Base-by-base conservation (phyloP, 2,329 filamentous ascomycete genomes). In the Talaromyces rugulosus region DNA sequence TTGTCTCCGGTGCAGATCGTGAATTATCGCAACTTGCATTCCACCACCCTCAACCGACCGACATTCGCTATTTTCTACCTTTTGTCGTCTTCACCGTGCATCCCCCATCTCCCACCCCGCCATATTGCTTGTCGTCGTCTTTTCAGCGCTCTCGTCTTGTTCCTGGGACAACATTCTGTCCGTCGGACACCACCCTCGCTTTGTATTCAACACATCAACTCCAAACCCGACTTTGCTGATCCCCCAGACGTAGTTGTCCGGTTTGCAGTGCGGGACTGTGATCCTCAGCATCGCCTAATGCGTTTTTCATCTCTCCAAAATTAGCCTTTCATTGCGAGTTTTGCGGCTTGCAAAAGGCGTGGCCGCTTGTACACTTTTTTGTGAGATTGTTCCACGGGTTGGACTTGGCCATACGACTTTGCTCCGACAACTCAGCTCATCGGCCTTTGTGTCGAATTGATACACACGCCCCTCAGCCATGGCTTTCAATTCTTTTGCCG, bases 401-500 rank as follows among this genome's bases (percentile, higher is more conserved):
- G 6, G 44, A 18, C 14, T 47, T 27, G 8, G 44, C n/a, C 18
- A 27, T 47, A 4, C 14, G 7, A 40, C 36, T 18, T 47, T 27
- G 44, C 23, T 47, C 11, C 18, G 44, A 47, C 30, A n/a, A 53
- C 11, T 31, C 5, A 16, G 50, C 12, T 30, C 12, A 8, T 31
- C 50, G 50, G 30, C 50, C 50, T 53, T 53, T n/a, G 30, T 27
- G 50, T 53, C 50, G 50, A 53, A 40, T 18, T 53, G 7, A 53
- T 18, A 47, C 44, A 47, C 16, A 23, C 42, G 2, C 18, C 23
- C 18, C 18, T 47, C 9, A 53, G 72, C 64, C 58, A 81, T 81
- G 78, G 77, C 74, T 62, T 71, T 72, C 65, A 68, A 70, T 64
- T 70, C 70, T 61, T 70, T 77, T 68, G 73, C 77, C 66, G 78